Evolutionary conservation across 441 rosid genomes (phyloP).

Genomic region (Mallotus japonicus): DNA sequence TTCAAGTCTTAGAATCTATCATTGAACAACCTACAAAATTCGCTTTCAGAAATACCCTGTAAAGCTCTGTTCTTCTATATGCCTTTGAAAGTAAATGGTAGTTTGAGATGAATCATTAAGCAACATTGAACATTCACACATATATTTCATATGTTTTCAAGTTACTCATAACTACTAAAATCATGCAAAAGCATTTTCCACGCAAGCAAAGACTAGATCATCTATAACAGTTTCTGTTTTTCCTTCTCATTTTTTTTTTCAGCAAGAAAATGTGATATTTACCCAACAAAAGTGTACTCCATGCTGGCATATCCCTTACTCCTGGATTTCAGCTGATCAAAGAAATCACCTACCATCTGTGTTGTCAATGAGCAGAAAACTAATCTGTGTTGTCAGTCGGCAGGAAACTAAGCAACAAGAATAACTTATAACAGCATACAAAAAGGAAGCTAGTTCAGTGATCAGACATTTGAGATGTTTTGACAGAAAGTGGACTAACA

Average conservation of each 20-base stretch:
- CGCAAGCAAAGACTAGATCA: background rate
- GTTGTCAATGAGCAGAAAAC: conserved; percentile 13
- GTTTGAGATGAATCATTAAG: background rate
- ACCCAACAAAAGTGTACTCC: conserved; percentile 92
- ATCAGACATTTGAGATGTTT: background rate
- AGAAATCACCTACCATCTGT: conserved; percentile 99
- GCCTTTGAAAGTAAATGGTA: background rate
- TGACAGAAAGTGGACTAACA: conserved; percentile 12
- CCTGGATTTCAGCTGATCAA: conserved; percentile 91
- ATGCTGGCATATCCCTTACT: conserved; percentile 99
- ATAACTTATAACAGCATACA: background rate
- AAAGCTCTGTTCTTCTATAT: background rate
- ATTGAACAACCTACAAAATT: background rate
- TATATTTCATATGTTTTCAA: background rate
- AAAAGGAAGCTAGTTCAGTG: background rate
- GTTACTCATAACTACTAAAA: background rate
- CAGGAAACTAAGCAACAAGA: conserved; percentile 25
- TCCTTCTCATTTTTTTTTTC: background rate
- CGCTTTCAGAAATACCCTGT: background rate
- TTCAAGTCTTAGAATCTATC: background rate
- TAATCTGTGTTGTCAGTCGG: background rate
- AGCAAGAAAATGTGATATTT: conserved; percentile 23
- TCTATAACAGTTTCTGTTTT: background rate
- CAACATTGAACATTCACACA: background rate
- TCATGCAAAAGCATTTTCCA: conserved; percentile 13